phyloP scores from a whole-genome alignment of 306 rosid species.

The Fragaria ananassa region DNA sequence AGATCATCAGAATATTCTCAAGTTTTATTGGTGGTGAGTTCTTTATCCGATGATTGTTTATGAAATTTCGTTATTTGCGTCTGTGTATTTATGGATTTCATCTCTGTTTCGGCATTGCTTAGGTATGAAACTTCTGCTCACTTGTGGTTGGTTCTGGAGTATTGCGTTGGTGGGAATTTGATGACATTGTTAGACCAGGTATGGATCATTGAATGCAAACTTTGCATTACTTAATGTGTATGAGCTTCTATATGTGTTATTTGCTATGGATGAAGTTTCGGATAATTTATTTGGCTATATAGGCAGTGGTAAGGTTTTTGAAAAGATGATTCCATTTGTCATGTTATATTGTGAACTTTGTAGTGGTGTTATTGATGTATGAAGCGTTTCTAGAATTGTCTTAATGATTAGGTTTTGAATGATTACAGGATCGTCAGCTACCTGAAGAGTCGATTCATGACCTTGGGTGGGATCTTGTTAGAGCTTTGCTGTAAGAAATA shows the following conservation, averaged over 20 bases:
- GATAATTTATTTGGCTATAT: background rate
- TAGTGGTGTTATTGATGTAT: background rate
- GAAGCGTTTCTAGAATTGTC: slow-evolving; percentile 14
- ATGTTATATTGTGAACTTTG: background rate
- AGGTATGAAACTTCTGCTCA: slow-evolving; percentile 99
- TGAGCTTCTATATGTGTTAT: background rate
- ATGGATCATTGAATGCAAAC: slow-evolving; percentile 1
- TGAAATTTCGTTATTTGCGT: background rate
- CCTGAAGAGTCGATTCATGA: slow-evolving; percentile 93
- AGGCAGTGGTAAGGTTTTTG: background rate
- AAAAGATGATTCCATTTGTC: background rate
- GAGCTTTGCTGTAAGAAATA: slow-evolving; percentile 70
- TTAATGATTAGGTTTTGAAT: slow-evolving; percentile 25
- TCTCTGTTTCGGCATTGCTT: background rate
- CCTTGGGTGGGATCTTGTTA: slow-evolving; percentile 63
- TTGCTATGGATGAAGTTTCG: background rate
- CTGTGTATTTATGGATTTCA: background rate
- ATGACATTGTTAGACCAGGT: slow-evolving; percentile 87
- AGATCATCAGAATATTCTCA: slow-evolving; percentile 73
- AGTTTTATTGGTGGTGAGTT: slow-evolving; percentile 73
- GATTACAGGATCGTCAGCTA: slow-evolving; percentile 70
- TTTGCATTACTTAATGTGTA: background rate
- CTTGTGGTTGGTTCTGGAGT: slow-evolving; percentile 92
- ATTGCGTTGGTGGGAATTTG: slow-evolving; percentile 93
- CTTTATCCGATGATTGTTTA: background rate